Percentiles rank a stretch among this genome's conserved stretches.
These are phyloP conservation scores for Verticillium nonalfalfae DNA, from an alignment of 2,329 filamentous ascomycete species.

Conservation along the genomic window DNA sequence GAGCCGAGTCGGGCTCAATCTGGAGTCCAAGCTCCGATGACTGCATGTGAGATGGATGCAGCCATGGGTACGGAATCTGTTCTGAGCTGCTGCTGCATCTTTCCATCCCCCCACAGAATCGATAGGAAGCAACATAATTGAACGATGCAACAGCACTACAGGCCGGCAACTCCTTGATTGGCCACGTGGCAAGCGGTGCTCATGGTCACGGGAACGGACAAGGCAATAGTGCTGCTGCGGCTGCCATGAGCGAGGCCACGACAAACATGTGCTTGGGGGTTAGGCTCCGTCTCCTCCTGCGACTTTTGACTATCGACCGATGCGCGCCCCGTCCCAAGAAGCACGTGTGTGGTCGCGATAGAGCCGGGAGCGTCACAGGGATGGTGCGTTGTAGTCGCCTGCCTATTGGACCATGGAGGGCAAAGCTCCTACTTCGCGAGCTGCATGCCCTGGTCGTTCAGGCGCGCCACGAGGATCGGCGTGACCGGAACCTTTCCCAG, in stretches of 20 bases:
- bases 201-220: neutral
- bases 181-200: neutral
- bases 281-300: neutral
- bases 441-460: slow-evolving; percentile 7
- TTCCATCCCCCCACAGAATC: neutral
- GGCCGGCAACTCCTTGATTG: neutral
- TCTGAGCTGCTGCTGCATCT: neutral
- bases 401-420: slow-evolving; percentile 2
- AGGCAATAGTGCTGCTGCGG: neutral
- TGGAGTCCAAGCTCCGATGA: neutral
- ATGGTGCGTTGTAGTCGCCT: neutral
- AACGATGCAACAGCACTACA: neutral
- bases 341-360: neutral
- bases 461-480: slow-evolving; percentile 13
- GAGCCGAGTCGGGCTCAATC: neutral
- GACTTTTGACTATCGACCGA: neutral
- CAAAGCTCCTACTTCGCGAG: neutral
- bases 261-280: neutral
- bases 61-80: neutral
- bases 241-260: neutral
- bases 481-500: slow-evolving; percentile 10
- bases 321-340: neutral
- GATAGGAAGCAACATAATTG: neutral
- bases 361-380: neutral
- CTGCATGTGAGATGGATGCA: neutral